These are phyloP conservation scores for Dryas alaskensis DNA, from an alignment of 306 rosid species.

Conservation along the genomic window DNA sequence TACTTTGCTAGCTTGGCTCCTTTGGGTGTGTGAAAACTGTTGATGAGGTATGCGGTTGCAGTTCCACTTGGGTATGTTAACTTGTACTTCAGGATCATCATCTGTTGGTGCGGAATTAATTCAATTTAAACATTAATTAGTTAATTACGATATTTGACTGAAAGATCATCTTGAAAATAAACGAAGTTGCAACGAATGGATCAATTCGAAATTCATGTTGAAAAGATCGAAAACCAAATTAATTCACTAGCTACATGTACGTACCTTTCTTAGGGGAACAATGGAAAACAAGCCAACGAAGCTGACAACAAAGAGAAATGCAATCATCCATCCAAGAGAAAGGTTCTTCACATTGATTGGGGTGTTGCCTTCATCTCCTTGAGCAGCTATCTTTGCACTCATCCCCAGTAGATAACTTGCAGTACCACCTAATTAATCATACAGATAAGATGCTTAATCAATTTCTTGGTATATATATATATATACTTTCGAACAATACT, in stretches of 20 bases:
- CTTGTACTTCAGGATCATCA: constrained; percentile 71
- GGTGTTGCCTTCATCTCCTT: constrained; percentile 45
- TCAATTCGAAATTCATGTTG: too few relatives aligned
- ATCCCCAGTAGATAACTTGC: constrained; percentile 70
- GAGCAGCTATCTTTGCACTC: constrained; percentile 62
- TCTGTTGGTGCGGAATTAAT: constrained; percentile 19
- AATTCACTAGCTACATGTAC: background rate
- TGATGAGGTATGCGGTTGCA: constrained; percentile 77
- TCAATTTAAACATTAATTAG: too few relatives aligned
- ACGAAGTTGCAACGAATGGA: too few relatives aligned
- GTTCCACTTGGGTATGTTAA: constrained; percentile 83
- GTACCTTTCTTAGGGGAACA: constrained; percentile 71
- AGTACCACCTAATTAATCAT: constrained; percentile 53
- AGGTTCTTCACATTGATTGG: constrained; percentile 53
- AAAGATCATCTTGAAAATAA: too few relatives aligned
- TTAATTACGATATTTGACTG: too few relatives aligned
- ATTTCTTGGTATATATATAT: too few relatives aligned
- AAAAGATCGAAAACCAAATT: too few relatives aligned
- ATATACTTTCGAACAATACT: too few relatives aligned
- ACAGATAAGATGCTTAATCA: background rate
- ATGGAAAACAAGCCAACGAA: constrained; percentile 74
- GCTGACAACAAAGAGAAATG: constrained; percentile 66
- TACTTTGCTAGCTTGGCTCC: constrained; percentile 83
- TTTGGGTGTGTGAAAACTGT: constrained; percentile 75
- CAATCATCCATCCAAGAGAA: constrained; percentile 67